Evolutionary conservation across 345 rosid genomes (phyloP), one percentile per base, ranked within the genome.

Genomic region (Trapa bicornis): DNA sequence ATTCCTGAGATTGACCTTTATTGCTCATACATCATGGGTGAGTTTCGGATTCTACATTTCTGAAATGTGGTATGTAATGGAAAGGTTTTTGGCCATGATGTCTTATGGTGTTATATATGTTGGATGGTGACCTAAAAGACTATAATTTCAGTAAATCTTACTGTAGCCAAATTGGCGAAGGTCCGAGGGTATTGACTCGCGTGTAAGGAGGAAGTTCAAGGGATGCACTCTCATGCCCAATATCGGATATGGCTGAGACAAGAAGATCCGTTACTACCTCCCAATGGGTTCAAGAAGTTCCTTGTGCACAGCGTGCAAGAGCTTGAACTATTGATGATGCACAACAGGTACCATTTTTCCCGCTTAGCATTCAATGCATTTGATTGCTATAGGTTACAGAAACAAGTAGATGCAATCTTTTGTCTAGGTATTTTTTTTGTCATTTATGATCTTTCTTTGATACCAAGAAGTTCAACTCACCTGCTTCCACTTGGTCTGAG

Each of bases 111-210:
- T 3, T 9, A 0, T 58, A 33, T 16, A 58, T 13, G 11, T 22
- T 22, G 54, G 60, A 54, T 4, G 10, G 29, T 22, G 29, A 22
- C 29, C 29, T 22, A 22, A 22, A 6, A 3, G 22, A 9, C 12
- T n/a, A 3, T 54, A 22, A 54, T 11, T n/a, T 54, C 11, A n/a
- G 1, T 64, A 38, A 17, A 4, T 37, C 47, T 15, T 47, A 16
- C 22, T 43, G 66, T 76, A 86, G 88, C 41, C 71, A 69, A 86
- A 62, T 78, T 84, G 88, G 88, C 56, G 85, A 56, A 79, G 88
- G 79, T 88, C 91, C 0, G 84, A 86, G 85, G 88, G 88, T 77
- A 86, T 86, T 70, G 89, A 86, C 76, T 87, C 92, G 16, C 85
- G 92, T 67, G 87, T 84, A 60, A 79, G 92, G 78, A 84, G 92